A percentile compares a stretch with the other conserved stretches of the same genome.
phyloP scores from a whole-genome alignment of 2,329 filamentous ascomycete genomes.

The Ambrosiella cleistominuta region DNA sequence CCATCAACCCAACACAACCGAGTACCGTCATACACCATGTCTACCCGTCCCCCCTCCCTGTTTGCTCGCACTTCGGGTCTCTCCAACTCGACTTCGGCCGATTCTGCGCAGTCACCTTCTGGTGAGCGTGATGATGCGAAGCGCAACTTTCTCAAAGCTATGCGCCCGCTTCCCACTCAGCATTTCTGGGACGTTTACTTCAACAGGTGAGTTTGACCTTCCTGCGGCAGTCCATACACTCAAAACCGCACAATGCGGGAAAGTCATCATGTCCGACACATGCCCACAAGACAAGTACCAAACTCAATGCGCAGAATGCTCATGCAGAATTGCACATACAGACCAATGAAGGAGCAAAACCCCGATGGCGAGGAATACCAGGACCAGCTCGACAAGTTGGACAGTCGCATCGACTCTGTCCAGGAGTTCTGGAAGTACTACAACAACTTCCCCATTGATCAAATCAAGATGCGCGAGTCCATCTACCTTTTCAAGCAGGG shows the following conservation, averaged over 20 bases:
- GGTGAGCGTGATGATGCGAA: conserved; percentile 61
- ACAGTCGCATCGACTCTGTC: conserved; percentile 53
- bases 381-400: conserved; percentile 42
- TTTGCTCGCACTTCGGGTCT: conserved; percentile 46
- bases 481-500: conserved; percentile 67
- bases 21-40: conserved; percentile 27
- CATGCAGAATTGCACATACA: conserved; percentile 14
- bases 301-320: neutral
- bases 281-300: neutral
- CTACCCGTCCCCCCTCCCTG: conserved; percentile 38
- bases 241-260: neutral
- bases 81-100: conserved; percentile 39
- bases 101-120: conserved; percentile 48
- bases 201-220: conserved; percentile 29
- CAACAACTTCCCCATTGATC: conserved; percentile 63
- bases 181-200: conserved; percentile 65
- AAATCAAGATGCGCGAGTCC: conserved; percentile 60
- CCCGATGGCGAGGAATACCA: conserved; percentile 30
- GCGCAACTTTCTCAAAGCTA: conserved; percentile 63
- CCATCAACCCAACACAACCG: neutral
- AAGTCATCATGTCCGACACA: neutral
- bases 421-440: conserved; percentile 75
- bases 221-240: neutral
- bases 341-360: conserved; percentile 29
- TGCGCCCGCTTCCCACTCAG: conserved; percentile 56